Conservation (phyloP, 352 stramenopile genomes). For the Phytophthora ohioensis region DNA sequence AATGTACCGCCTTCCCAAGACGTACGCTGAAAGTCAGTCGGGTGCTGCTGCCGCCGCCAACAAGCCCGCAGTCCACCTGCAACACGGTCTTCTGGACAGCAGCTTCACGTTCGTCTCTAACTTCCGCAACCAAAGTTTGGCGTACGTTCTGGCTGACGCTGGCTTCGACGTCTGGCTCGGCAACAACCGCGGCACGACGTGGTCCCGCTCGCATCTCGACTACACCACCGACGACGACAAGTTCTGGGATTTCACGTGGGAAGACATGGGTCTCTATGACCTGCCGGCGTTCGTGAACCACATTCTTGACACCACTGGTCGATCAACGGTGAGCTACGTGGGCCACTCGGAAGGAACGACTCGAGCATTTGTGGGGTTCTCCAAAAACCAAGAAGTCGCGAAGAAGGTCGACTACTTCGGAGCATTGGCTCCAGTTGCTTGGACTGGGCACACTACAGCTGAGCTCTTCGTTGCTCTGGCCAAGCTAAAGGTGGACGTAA, state of each 20-base stretch:
- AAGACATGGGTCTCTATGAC: conserved; percentile 64
- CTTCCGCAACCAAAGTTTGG: conserved; percentile 61
- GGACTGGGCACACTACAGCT: conserved; percentile 41
- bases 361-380: conserved; percentile 69
- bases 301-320: conserved; percentile 46
- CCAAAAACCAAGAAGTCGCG: conserved; percentile 59
- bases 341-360: conserved; percentile 52
- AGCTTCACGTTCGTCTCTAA: conserved; percentile 68
- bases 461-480: conserved; percentile 47
- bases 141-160: conserved; percentile 59
- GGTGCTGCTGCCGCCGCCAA: conserved; percentile 27
- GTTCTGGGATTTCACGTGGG: conserved; percentile 71
- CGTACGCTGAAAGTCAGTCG: conserved; percentile 17
- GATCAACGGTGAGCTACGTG: conserved; percentile 57
- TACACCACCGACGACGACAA: conserved; percentile 47
- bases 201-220: conserved; percentile 40
- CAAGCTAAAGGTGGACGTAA: conserved; percentile 49
- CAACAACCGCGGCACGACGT: conserved; percentile 71
- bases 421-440: conserved; percentile 58
- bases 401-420: conserved; percentile 60
- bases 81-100: conserved; percentile 65
- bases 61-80: conserved; percentile 62
- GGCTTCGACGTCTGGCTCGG: conserved; percentile 72
- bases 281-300: conserved; percentile 49
- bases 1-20: conserved; percentile 23